Percentiles rank a stretch among this genome's conserved stretches.
Evolutionary conservation across 2,329 filamentous ascomycete genomes (phyloP).

Genomic region (Ceratocystiopsis sp.): DNA sequence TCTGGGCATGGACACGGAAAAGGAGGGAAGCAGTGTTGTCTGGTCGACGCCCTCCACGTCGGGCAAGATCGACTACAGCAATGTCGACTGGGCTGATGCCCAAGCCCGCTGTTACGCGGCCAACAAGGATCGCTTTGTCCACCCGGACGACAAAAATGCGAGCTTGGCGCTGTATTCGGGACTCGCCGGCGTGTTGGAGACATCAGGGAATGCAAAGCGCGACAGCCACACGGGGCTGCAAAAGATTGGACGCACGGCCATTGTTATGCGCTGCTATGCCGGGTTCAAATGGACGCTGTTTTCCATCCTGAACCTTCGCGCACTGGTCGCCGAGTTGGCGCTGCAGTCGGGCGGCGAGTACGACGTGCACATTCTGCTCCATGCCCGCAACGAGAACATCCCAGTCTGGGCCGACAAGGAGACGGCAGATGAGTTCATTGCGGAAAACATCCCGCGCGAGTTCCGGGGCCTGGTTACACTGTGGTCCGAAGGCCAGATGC

Average conservation of each 20-base stretch:
- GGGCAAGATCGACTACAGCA: constrained; percentile 38
- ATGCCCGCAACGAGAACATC: constrained; percentile 63
- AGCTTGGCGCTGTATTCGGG: too few relatives aligned
- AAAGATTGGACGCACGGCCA: constrained; percentile 46
- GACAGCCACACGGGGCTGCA: constrained; percentile 8
- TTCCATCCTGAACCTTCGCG: constrained; percentile 63
- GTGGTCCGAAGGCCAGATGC: constrained; percentile 78
- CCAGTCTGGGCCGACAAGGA: constrained; percentile 69
- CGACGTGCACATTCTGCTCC: constrained; percentile 64
- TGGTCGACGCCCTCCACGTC: constrained; percentile 26
- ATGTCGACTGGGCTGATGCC: constrained; percentile 36
- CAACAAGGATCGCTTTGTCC: constrained; percentile 45
- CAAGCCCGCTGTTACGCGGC: constrained; percentile 35
- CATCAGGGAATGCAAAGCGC: constrained; percentile 1
- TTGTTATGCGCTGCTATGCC: constrained; percentile 66
- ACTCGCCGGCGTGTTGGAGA: neutral
- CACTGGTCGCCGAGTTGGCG: constrained; percentile 62
- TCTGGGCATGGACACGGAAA: constrained; percentile 56
- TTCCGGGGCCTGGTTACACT: constrained; percentile 68
- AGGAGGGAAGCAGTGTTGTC: constrained; percentile 44
- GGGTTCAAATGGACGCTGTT: constrained; percentile 66
- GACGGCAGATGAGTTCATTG: constrained; percentile 54
- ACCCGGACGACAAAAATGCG: constrained; percentile 1
- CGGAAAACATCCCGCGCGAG: constrained; percentile 49
- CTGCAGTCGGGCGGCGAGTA: constrained; percentile 70